phyloP scores from a whole-genome alignment of 75 land plant species.

The Cupressus sempervirens region DNA sequence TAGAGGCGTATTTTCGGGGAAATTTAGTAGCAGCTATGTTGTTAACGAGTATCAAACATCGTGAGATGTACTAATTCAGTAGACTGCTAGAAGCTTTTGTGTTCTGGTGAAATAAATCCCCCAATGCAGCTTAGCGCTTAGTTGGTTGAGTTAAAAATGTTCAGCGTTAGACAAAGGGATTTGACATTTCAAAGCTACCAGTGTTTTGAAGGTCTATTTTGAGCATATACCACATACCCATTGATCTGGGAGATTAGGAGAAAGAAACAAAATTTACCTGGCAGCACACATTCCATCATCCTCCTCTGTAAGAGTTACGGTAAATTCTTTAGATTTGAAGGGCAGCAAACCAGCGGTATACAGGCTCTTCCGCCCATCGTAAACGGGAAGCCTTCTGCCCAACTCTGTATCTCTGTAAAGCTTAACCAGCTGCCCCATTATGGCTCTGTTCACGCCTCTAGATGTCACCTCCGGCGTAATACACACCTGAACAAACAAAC shows the following conservation, averaged over 20 bases:
- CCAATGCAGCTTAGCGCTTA: neutral
- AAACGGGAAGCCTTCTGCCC: constrained; percentile 75
- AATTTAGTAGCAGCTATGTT: neutral
- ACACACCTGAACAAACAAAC: constrained; percentile 41
- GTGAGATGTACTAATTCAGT: neutral
- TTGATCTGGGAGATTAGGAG: neutral
- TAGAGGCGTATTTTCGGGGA: neutral
- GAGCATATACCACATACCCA: neutral
- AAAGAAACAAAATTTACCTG: constrained; percentile 26
- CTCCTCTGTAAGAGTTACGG: constrained; percentile 43
- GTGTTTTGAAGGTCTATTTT: neutral
- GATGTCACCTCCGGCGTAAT: constrained; percentile 69
- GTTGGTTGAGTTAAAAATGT: neutral
- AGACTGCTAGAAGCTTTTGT: neutral
- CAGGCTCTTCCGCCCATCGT: constrained; percentile 72
- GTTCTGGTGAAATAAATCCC: neutral
- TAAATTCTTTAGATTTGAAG: constrained; percentile 54
- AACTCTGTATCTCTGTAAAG: constrained; percentile 50
- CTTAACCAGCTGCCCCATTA: constrained; percentile 65
- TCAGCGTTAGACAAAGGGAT: neutral
- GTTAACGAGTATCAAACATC: neutral
- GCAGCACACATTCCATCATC: constrained; percentile 50
- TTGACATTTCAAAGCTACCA: neutral
- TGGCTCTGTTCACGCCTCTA: constrained; percentile 46
- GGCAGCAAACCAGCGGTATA: constrained; percentile 74